phyloP scores from a whole-genome alignment of 768 basidiomycete species.

The Coprinellus aureogranulatus region DNA sequence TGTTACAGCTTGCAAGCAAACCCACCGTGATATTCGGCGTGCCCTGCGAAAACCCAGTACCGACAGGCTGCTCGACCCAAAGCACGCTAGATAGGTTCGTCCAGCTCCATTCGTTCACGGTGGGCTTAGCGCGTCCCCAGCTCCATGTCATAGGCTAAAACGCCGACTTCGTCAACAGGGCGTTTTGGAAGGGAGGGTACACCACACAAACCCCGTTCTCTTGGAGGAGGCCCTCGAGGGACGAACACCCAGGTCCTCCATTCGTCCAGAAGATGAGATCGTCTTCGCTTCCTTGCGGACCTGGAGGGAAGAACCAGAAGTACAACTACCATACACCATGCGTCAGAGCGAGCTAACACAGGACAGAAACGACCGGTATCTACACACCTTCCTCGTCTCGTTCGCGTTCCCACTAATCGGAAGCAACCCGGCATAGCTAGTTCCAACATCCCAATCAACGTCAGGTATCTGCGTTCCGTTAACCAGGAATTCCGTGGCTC shows the following conservation, averaged over 20 bases:
- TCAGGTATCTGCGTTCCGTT: constrained; percentile 63
- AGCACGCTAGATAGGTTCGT: constrained; percentile 74
- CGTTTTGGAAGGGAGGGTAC: neutral
- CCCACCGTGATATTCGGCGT: constrained; percentile 51
- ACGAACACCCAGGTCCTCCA: constrained; percentile 79
- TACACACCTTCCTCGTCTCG: constrained; percentile 66
- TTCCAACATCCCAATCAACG: constrained; percentile 71
- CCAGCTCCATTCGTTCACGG: constrained; percentile 68
- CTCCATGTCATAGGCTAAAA: constrained; percentile 66
- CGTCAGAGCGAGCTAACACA: neutral
- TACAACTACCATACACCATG: constrained; percentile 52
- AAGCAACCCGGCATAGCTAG: constrained; percentile 71
- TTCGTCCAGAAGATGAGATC: constrained; percentile 82
- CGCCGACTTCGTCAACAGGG: neutral
- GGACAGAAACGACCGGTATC: no score
- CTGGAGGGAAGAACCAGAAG: constrained; percentile 85
- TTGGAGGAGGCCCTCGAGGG: constrained; percentile 67
- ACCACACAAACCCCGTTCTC: constrained; percentile 67
- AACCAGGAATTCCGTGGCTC: constrained; percentile 73
- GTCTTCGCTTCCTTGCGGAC: constrained; percentile 66
- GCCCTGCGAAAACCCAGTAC: constrained; percentile 76
- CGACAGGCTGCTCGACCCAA: constrained; percentile 78
- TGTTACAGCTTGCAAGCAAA: neutral
- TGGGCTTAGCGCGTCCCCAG: constrained; percentile 61
- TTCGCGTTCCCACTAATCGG: constrained; percentile 60